A percentile compares a stretch with the other conserved stretches of the same genome.
Evolutionary conservation across 495 filamentous ascomycete genomes (phyloP).

Genomic region (Penicillium crystallinum): DNA sequence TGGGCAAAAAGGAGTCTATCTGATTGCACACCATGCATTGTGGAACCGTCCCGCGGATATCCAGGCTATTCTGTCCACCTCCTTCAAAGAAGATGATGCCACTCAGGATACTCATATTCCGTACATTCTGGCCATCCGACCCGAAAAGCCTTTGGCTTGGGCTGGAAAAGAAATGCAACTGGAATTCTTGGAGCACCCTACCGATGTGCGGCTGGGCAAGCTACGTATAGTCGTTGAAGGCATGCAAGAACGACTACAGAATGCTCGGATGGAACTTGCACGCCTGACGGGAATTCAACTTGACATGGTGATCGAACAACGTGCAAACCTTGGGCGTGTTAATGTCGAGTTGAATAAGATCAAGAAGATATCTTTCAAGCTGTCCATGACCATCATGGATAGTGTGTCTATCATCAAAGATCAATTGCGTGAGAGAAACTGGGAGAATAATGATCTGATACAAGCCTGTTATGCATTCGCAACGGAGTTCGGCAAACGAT

Average conservation of each 20-base stretch:
- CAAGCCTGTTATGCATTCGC: slow-evolving; percentile 99
- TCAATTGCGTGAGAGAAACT: slow-evolving; percentile 62
- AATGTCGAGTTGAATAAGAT: slow-evolving; percentile 90
- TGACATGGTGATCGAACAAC: slow-evolving; percentile 81
- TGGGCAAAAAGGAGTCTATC: slow-evolving; percentile 66
- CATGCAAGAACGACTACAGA: slow-evolving; percentile 69
- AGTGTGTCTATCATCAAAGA: slow-evolving; percentile 87
- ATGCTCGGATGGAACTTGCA: slow-evolving; percentile 69
- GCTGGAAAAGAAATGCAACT: slow-evolving; percentile 69
- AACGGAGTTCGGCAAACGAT: slow-evolving; percentile 94
- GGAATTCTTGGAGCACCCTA: slow-evolving; percentile 66
- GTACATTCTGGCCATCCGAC: slow-evolving; percentile 80
- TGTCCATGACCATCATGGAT: slow-evolving; percentile 99
- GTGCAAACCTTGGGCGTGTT: slow-evolving; percentile 88
- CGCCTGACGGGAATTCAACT: slow-evolving; percentile 75
- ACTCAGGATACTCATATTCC: slow-evolving; percentile 65
- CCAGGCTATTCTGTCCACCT: slow-evolving; percentile 78
- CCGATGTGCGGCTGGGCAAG: slow-evolving; percentile 81
- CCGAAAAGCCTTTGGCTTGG: slow-evolving; percentile 76
- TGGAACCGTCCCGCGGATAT: slow-evolving; percentile 72
- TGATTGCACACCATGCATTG: slow-evolving; percentile 80
- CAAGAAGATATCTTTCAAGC: slow-evolving; percentile 89
- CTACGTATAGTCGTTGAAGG: slow-evolving; percentile 88
- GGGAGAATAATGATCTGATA: slow-evolving; percentile 91
- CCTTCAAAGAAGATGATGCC: slow-evolving; percentile 70